Evolutionary conservation across 345 rosid genomes (phyloP).

Genomic region (Arabidopsis arenosa): DNA sequence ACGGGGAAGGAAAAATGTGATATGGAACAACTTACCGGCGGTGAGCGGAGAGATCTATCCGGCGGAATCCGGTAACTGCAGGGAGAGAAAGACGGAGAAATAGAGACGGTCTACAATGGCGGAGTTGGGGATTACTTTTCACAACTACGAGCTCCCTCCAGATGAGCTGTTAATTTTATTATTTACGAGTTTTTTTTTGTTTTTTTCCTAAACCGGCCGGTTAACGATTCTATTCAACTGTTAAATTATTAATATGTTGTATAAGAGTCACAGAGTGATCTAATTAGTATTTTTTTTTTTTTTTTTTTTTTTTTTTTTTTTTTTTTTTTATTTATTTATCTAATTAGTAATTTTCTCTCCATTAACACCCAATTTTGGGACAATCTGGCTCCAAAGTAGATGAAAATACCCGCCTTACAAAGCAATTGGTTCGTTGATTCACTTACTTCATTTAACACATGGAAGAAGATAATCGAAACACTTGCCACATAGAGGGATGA

Average conservation of each 20-base stretch:
- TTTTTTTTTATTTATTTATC: no score
- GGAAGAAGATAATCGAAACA: background rate
- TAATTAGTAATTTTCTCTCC: no score
- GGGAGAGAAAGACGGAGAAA: constrained; percentile 38
- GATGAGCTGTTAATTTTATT: constrained; percentile 31
- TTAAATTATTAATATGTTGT: background rate
- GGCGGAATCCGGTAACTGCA: constrained; percentile 41
- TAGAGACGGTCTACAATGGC: constrained; percentile 35
- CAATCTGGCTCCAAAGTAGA: background rate
- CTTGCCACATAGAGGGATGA: background rate
- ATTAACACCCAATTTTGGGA: background rate
- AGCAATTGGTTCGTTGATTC: background rate
- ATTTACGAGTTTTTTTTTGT: background rate
- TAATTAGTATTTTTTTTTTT: no score
- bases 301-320: no score
- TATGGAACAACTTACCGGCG: constrained; percentile 24
- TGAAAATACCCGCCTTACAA: background rate
- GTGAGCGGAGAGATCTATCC: constrained; percentile 40
- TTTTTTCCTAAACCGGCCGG: constrained; percentile 25
- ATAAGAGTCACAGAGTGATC: no score
- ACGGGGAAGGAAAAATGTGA: background rate
- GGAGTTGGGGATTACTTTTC: constrained; percentile 22
- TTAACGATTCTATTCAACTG: background rate
- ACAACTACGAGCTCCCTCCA: constrained; percentile 21
- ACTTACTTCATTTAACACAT: background rate